A percentile compares a stretch with the other conserved stretches of the same genome.
These are phyloP conservation scores for Zangia roseola DNA, from an alignment of 768 basidiomycete genomes.

Conservation along the genomic window DNA sequence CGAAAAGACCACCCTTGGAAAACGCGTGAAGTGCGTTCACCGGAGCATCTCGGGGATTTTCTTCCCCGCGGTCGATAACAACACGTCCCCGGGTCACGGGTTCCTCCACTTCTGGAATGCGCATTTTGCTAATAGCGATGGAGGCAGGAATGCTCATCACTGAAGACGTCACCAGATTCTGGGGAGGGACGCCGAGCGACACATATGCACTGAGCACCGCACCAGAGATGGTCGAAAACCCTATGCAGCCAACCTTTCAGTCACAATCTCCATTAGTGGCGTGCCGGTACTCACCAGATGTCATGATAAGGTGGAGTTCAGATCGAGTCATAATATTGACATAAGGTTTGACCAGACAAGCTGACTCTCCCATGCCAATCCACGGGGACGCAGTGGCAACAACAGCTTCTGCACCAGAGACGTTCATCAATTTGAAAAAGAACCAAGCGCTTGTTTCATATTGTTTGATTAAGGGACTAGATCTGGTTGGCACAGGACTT, in stretches of 20 bases:
- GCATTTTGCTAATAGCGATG: conserved; percentile 88
- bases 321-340: conserved; percentile 83
- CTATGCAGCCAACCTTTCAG: conserved; percentile 23
- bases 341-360: conserved; percentile 82
- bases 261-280: neutral
- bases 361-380: conserved; percentile 89
- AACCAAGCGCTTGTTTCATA: conserved; percentile 68
- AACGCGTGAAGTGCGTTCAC: conserved; percentile 89
- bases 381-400: conserved; percentile 93
- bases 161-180: conserved; percentile 83
- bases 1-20: conserved; percentile 80
- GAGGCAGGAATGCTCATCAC: conserved; percentile 96
- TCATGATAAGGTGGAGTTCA: conserved; percentile 87
- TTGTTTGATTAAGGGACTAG: neutral
- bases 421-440: conserved; percentile 88
- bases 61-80: conserved; percentile 75
- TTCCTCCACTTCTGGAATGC: conserved; percentile 79
- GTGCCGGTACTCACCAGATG: conserved; percentile 54
- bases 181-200: conserved; percentile 68
- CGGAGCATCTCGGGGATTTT: conserved; percentile 49
- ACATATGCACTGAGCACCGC: conserved; percentile 88
- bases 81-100: conserved; percentile 83
- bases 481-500: neutral
- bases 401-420: conserved; percentile 94
- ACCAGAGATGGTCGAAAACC: conserved; percentile 91